Evolutionary conservation across 208 protist genomes (phyloP).

Genomic region (Trypanosoma avium): DNA sequence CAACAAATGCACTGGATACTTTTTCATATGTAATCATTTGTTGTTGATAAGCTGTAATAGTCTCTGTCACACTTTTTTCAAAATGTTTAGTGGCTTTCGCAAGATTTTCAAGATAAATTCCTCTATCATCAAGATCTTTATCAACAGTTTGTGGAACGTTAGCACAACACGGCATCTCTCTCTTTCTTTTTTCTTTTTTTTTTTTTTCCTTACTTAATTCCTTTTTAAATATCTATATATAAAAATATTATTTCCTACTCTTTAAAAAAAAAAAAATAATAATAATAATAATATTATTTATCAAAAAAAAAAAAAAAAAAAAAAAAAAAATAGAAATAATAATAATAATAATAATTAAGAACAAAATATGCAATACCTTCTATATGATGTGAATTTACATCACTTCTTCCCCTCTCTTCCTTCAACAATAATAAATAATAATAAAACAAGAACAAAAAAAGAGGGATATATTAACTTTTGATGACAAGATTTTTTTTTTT

Average conservation of each 20-base stretch:
- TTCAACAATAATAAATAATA: no score
- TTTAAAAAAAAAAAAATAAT: background rate
- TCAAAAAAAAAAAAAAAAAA: no score
- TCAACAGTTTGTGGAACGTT: slow-evolving; percentile 36
- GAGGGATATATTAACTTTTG: no score
- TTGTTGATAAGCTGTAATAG: slow-evolving; percentile 55
- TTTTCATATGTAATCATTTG: slow-evolving; percentile 56
- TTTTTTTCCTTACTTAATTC: background rate
- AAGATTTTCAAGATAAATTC: slow-evolving; percentile 41
- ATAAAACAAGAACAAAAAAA: no score
- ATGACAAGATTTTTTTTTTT: no score
- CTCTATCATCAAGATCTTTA: slow-evolving; percentile 46
- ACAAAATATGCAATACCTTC: no score
- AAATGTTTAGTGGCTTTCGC: slow-evolving; percentile 51
- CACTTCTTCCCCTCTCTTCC: no score
- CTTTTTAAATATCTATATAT: background rate
- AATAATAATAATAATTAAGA: no score
- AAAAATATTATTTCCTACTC: background rate
- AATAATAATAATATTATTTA: background rate
- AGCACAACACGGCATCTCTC: slow-evolving; percentile 26
- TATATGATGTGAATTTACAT: no score
- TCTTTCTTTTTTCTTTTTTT: slow-evolving; percentile 3
- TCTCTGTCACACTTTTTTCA: slow-evolving; percentile 41
- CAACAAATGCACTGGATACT: slow-evolving; percentile 45
- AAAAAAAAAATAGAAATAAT: no score